These are phyloP conservation scores for Hericium coralloides DNA, from an alignment of 768 basidiomycete species.

Conservation along the genomic window DNA sequence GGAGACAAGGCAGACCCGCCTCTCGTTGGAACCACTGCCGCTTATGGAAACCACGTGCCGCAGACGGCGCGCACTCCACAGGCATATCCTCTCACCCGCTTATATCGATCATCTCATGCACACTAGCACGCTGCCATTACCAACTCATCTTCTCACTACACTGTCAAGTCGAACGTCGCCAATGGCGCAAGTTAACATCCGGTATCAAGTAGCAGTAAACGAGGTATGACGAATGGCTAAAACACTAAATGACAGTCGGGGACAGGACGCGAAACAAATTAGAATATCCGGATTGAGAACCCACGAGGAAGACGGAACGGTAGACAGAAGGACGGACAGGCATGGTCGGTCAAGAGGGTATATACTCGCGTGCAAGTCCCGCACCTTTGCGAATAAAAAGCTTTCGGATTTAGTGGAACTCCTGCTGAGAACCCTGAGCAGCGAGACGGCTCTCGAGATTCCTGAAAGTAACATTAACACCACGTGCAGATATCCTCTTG, in stretches of 20 bases:
- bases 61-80: neutral
- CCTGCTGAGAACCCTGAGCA: conserved; percentile 76
- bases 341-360: conserved; percentile 17
- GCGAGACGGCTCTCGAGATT: conserved; percentile 88
- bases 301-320: neutral
- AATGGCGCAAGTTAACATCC: neutral
- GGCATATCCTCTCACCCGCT: too few species aligned
- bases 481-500: neutral
- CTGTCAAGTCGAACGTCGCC: neutral
- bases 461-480: conserved; percentile 28
- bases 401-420: conserved; percentile 50
- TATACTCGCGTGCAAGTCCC: conserved; percentile 10
- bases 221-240: neutral
- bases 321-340: neutral
- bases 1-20: neutral
- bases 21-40: neutral
- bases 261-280: neutral
- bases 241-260: neutral
- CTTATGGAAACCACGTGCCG: neutral
- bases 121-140: neutral
- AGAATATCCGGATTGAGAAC: neutral
- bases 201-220: neutral
- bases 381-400: conserved; percentile 10
- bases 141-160: neutral
- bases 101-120: too few species aligned